A percentile compares a stretch with the other conserved stretches of the same genome.
These are phyloP conservation scores for Botrytis byssoidea DNA, from an alignment of 2,329 filamentous ascomycete species.

Conservation along the genomic window DNA sequence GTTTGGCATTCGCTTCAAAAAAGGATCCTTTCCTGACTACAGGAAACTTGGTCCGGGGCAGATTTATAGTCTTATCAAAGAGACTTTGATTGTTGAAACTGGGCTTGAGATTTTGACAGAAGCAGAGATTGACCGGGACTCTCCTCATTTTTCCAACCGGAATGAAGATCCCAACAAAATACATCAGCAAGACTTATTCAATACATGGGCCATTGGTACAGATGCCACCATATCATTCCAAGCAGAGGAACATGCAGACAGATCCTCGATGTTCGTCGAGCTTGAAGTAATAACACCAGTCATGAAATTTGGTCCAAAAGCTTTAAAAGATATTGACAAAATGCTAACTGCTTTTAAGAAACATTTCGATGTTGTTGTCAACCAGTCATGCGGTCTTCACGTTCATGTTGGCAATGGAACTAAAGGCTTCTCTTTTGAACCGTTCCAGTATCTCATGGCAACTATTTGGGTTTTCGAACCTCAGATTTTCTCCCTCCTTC, in stretches of 20 bases:
- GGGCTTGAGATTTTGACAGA: neutral
- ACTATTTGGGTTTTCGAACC: slow-evolving; percentile 35
- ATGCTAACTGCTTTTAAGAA: neutral
- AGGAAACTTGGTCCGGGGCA: neutral
- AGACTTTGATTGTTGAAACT: slow-evolving; percentile 7
- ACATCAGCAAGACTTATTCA: neutral
- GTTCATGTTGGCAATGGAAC: slow-evolving; percentile 38
- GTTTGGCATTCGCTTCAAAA: neutral
- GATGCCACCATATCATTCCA: neutral
- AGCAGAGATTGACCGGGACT: neutral
- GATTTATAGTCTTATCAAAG: neutral
- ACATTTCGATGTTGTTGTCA: slow-evolving; percentile 15
- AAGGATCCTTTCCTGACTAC: neutral
- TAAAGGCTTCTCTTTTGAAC: slow-evolving; percentile 26
- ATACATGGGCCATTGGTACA: neutral
- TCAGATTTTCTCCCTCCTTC: slow-evolving; percentile 33
- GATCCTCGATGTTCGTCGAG: neutral
- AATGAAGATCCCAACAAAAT: neutral
- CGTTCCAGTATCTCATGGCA: slow-evolving; percentile 35
- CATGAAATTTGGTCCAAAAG: neutral
- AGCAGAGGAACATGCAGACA: neutral
- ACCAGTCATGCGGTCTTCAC: slow-evolving; percentile 33
- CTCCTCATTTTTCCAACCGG: neutral
- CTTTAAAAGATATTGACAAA: neutral
- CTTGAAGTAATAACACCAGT: neutral